phyloP scores from a whole-genome alignment of 441 rosid genomes.

The Pelargonium fulgidum region DNA sequence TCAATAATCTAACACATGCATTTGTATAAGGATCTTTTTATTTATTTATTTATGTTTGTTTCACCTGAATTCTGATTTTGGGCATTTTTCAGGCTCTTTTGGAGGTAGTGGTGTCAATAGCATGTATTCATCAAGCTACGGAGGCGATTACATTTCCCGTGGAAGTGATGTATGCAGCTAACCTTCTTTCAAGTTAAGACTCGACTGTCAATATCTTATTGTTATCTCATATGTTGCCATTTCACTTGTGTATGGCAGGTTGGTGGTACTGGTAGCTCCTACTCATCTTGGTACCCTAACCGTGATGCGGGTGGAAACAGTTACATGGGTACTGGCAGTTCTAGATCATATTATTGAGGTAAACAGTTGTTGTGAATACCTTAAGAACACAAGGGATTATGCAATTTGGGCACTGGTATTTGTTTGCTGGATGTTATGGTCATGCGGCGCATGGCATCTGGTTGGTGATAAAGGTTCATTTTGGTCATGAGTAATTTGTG shows the following conservation, averaged over 20 bases:
- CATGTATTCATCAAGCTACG: constrained; percentile 70
- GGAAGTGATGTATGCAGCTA: constrained; percentile 59
- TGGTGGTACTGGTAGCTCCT: constrained; percentile 57
- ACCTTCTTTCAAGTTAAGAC: not conserved
- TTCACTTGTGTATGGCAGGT: constrained; percentile 38
- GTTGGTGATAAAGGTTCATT: constrained; percentile 28
- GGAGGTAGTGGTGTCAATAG: constrained; percentile 63
- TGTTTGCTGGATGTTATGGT: constrained; percentile 27
- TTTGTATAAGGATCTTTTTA: constrained; percentile 1
- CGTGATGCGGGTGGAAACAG: constrained; percentile 76
- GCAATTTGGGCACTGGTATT: constrained; percentile 19
- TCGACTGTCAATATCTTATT: not conserved
- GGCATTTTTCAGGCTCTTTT: constrained; percentile 58
- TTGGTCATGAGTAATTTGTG: constrained; percentile 52
- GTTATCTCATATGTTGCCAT: not conserved
- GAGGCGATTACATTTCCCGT: constrained; percentile 60
- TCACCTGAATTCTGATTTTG: constrained; percentile 5
- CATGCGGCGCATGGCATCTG: constrained; percentile 25
- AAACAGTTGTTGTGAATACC: constrained; percentile 17
- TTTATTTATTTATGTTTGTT: constrained; percentile 7
- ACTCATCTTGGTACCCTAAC: constrained; percentile 70
- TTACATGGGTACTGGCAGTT: constrained; percentile 61
- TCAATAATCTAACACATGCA: constrained; percentile 13
- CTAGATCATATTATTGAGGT: constrained; percentile 82
- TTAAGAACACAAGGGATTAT: constrained; percentile 22